These are phyloP conservation scores for Metschnikowia lachancei DNA, from an alignment of 805 yeast genomes.

Conservation along the genomic window DNA sequence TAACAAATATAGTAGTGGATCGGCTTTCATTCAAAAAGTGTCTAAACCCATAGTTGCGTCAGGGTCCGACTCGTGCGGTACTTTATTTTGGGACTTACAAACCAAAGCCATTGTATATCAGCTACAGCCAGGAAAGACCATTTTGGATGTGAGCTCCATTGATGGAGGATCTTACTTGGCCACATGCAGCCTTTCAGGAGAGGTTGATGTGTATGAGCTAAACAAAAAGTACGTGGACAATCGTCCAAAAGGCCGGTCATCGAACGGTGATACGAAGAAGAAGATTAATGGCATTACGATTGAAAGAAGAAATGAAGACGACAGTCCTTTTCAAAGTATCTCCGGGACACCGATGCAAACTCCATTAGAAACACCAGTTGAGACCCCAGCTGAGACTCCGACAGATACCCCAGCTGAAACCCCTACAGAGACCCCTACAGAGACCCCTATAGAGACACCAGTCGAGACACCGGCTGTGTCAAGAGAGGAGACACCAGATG, in stretches of 20 bases:
- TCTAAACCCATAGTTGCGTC: conserved; percentile 48
- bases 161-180: conserved; percentile 39
- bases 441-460: no score
- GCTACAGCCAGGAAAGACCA: conserved; percentile 26
- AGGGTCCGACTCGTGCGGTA: conserved; percentile 56
- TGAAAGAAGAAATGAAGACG: neutral
- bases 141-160: conserved; percentile 42
- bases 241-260: neutral
- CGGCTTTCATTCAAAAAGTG: conserved; percentile 46
- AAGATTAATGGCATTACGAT: neutral
- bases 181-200: conserved; percentile 23
- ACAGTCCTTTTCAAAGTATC: neutral
- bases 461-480: neutral
- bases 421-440: neutral
- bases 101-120: conserved; percentile 46
- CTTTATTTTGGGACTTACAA: conserved; percentile 68
- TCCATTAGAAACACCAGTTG: neutral
- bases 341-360: conserved; percentile 5
- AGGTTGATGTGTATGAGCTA: conserved; percentile 15
- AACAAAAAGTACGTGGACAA: conserved; percentile 4
- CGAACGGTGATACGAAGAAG: neutral
- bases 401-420: neutral
- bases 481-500: neutral
- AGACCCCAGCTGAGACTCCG: neutral
- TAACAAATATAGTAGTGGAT: conserved; percentile 52